phyloP scores from a whole-genome alignment of 2,329 filamentous ascomycete genomes.

The Aspergillus brunneoviolaceus region DNA sequence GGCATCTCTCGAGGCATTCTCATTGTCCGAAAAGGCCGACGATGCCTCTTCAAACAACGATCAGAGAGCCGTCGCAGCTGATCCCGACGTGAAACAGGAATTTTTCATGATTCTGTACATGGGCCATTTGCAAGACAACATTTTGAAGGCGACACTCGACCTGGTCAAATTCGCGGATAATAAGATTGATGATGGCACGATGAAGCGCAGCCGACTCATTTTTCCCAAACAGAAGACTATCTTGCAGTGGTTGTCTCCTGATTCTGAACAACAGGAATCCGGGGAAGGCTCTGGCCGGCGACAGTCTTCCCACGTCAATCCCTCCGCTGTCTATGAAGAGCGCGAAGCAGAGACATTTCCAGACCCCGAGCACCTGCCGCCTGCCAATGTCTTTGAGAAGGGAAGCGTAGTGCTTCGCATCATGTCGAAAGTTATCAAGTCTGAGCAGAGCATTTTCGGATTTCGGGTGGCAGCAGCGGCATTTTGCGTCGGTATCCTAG shows the following conservation, averaged over 20 bases:
- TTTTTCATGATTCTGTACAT: constrained; percentile 64
- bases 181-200: constrained; percentile 62
- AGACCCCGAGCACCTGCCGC: constrained; percentile 71
- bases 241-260: constrained; percentile 56
- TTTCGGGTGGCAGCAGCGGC: constrained; percentile 70
- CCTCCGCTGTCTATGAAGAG: constrained; percentile 55
- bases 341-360: constrained; percentile 41
- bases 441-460: constrained; percentile 65
- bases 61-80: constrained; percentile 9
- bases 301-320: constrained; percentile 19
- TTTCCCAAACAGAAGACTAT: constrained; percentile 61
- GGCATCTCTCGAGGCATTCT: constrained; percentile 32
- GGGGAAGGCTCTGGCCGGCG: constrained; percentile 8
- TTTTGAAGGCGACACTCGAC: constrained; percentile 59
- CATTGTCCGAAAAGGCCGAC: constrained; percentile 30
- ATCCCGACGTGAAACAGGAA: constrained; percentile 50
- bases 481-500: constrained; percentile 67
- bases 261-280: constrained; percentile 9
- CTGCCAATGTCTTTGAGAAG: constrained; percentile 60
- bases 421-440: constrained; percentile 60
- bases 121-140: constrained; percentile 62
- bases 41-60: constrained; percentile 29
- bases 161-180: constrained; percentile 66
- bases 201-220: constrained; percentile 61
- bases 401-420: constrained; percentile 59